These are phyloP conservation scores for Nadsonia commutata DNA, from an alignment of 1,139 yeast genomes.

Conservation along the genomic window DNA sequence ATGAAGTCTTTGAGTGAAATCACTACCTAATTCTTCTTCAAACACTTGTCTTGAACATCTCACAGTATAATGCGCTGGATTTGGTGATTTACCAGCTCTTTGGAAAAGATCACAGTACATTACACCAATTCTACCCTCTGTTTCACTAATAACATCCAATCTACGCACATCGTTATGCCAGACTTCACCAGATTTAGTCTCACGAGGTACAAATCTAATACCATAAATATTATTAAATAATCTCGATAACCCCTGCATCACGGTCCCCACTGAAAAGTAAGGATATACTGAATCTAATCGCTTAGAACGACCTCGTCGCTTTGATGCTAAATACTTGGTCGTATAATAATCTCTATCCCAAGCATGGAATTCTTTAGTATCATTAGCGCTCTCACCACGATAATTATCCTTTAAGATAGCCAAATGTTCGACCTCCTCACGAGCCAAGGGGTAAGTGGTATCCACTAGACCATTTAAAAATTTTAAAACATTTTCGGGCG, in stretches of 20 bases:
- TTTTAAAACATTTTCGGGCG: constrained; percentile 57
- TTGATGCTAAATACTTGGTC: constrained; percentile 23
- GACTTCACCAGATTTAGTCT: constrained; percentile 58
- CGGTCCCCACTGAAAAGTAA: constrained; percentile 76
- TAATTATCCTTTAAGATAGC: constrained; percentile 20
- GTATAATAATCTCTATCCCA: constrained; percentile 85
- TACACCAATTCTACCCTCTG: constrained; percentile 44
- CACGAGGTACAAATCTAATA: constrained; percentile 54
- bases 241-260: constrained; percentile 67
- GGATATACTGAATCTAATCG: constrained; percentile 16
- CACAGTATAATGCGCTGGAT: constrained; percentile 95
- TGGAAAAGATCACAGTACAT: constrained; percentile 57
- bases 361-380: constrained; percentile 37
- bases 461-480: constrained; percentile 49
- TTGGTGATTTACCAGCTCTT: constrained; percentile 43
- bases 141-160: constrained; percentile 51
- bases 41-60: constrained; percentile 74
- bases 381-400: constrained; percentile 27
- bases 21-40: constrained; percentile 29
- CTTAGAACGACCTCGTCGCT: constrained; percentile 14
- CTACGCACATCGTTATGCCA: constrained; percentile 88
- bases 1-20: constrained; percentile 4
- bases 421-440: constrained; percentile 35
- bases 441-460: constrained; percentile 39
- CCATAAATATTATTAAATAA: constrained; percentile 63